These are phyloP conservation scores for Fusarium sp. DNA, from an alignment of 2,329 filamentous ascomycete species.

Conservation along the genomic window DNA sequence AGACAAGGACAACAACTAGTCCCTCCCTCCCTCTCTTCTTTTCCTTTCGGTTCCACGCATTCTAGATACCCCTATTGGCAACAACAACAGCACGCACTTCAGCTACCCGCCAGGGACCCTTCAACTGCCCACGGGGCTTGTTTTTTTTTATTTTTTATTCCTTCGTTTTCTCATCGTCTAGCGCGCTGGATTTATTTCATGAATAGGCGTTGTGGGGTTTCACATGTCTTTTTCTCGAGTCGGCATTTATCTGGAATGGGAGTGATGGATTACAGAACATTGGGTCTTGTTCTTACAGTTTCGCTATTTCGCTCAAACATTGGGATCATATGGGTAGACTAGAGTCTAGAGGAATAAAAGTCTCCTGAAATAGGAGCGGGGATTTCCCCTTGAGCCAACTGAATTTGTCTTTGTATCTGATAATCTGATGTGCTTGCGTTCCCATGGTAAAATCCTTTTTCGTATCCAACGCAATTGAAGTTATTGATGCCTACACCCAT, in stretches of 20 bases:
- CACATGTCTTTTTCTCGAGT: conserved; percentile 23
- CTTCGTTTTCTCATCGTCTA: conserved; percentile 30
- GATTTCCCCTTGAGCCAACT: conserved; percentile 1
- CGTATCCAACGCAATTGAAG: not conserved
- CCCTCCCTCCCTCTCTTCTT: not conserved
- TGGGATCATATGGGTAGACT: conserved; percentile 22
- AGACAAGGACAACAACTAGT: conserved; percentile 48
- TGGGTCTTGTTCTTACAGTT: conserved; percentile 28
- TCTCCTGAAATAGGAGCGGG: conserved; percentile 1
- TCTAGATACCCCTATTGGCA: conserved; percentile 40
- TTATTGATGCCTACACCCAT: not conserved
- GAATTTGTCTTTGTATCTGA: too few species aligned
- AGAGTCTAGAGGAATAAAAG: conserved; percentile 42
- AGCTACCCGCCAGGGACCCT: conserved; percentile 28
- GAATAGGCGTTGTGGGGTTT: conserved; percentile 52
- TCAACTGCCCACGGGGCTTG: conserved; percentile 23
- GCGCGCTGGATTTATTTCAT: conserved; percentile 45
- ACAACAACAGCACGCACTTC: conserved; percentile 13
- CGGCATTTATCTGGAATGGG: conserved; percentile 39
- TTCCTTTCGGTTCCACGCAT: conserved; percentile 30
- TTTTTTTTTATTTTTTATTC: conserved; percentile 32
- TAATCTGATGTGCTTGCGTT: too few species aligned
- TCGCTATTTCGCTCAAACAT: conserved; percentile 19
- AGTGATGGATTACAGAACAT: conserved; percentile 48
- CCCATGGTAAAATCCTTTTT: conserved; percentile 1